Evolutionary conservation across 2,329 filamentous ascomycete genomes (phyloP), one percentile per base, ranked within the genome.

Genomic region (Alternaria brassicae): DNA sequence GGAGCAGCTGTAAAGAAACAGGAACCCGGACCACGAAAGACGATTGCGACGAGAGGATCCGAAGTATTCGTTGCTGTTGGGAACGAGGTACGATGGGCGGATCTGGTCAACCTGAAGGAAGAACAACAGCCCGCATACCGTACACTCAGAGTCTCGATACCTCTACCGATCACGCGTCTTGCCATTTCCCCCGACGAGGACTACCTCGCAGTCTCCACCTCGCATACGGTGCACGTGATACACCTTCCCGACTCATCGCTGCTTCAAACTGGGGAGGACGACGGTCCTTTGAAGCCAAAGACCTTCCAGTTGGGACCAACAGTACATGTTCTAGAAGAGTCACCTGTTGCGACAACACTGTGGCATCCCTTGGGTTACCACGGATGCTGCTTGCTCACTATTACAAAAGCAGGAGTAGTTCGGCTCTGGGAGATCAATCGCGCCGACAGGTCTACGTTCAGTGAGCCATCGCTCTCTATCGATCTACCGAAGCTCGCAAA

Each of bases 291-390:
- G 70, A 91, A 91, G 72, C 84, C 93, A 28, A 96, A 92, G 77
- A 92, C 92, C 53, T 96, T 92, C 80, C 94, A 94, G 19, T 84
- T 98, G n/a, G 94, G 94, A 1, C 93, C 93, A 28, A 96, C 92
- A 3, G 93, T 91, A 3, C 94, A 98, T 78, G 92, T 97, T 48
- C 89, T 93, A 49, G 92, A 94, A 45, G 89, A 93, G 66, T 87
- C 92, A 7, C 87, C 91, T 2, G 84, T 99, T 56, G 88, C 89
- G 21, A 92, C 92, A 1, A 91, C 89, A 4, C 71, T 97, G 58
- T 99, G 95, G 94, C 95, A 99, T 79, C 95, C 95, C 1, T 82
- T 98, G 0, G 93, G 93, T 1, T 88, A 94, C 10, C 87, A 90
- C 61, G 91, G 91, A 30, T 88, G 88, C 21, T 93, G 91, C 54